These are phyloP conservation scores for Monosporascus sp. DNA, from an alignment of 2,329 filamentous ascomycete species.

Conservation along the genomic window DNA sequence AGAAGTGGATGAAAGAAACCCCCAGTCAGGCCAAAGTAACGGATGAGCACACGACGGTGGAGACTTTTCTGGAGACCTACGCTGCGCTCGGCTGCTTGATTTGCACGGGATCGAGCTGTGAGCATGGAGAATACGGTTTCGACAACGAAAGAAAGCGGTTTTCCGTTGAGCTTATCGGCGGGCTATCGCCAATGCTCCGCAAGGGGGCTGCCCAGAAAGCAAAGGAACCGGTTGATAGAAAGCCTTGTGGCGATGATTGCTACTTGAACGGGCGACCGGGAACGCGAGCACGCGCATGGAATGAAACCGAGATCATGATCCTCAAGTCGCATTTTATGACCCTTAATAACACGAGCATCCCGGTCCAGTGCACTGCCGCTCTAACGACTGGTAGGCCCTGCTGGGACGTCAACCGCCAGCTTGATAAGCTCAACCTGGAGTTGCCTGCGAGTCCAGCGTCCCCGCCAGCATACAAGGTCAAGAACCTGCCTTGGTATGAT, in stretches of 20 bases:
- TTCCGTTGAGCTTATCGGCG: constrained; percentile 41
- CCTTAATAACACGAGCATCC: constrained; percentile 36
- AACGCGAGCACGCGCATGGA: constrained; percentile 38
- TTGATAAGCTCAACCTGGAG: constrained; percentile 33
- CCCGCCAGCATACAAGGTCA: constrained; percentile 30
- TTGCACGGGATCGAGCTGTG: constrained; percentile 55
- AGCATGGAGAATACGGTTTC: constrained; percentile 53
- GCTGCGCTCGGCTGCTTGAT: constrained; percentile 52
- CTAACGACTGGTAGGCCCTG: constrained; percentile 47
- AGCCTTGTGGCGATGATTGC: constrained; percentile 34
- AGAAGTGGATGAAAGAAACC: constrained; percentile 45
- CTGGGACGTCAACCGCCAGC: constrained; percentile 44
- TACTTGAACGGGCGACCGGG: constrained; percentile 31
- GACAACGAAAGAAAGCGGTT: constrained; percentile 50
- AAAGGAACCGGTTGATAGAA: constrained; percentile 11
- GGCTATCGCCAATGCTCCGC: constrained; percentile 29
- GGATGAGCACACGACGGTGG: constrained; percentile 34
- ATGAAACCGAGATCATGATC: constrained; percentile 42
- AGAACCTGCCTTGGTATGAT: constrained; percentile 50
- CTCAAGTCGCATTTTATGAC: constrained; percentile 43
- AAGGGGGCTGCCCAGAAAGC: constrained; percentile 19
- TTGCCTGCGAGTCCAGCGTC: constrained; percentile 21
- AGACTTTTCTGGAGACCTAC: constrained; percentile 49
- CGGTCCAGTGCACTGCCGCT: constrained; percentile 44
- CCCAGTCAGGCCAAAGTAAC: constrained; percentile 28